These are phyloP conservation scores for Geotrichum fermentans DNA, from an alignment of 1,139 yeast species.

Conservation along the genomic window DNA sequence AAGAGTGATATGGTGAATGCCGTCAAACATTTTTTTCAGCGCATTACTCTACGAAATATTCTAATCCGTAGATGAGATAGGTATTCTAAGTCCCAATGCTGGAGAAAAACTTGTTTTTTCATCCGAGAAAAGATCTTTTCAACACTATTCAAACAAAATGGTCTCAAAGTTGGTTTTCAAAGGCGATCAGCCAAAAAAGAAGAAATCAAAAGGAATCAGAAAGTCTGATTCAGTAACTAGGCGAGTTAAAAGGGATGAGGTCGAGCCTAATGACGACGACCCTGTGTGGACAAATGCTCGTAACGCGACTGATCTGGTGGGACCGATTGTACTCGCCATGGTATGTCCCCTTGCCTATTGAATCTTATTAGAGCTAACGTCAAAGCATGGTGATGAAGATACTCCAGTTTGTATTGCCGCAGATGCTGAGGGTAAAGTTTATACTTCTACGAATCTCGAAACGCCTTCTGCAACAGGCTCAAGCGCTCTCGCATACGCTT, in stretches of 20 bases:
- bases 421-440: conserved; percentile 26
- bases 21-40: no score
- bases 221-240: conserved; percentile 1
- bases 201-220: conserved; percentile 23
- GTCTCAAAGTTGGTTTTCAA: conserved; percentile 44
- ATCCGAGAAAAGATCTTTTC: no score
- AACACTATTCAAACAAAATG: no score
- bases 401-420: conserved; percentile 28
- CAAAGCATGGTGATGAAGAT: conserved; percentile 13
- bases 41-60: no score
- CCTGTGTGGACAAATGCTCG: conserved; percentile 41
- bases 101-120: no score
- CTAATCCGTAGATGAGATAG: no score
- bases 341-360: conserved; percentile 16
- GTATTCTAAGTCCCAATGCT: no score
- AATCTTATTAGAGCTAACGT: background rate
- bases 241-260: conserved; percentile 5
- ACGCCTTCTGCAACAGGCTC: conserved; percentile 20
- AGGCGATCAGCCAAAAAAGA: conserved; percentile 39
- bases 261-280: conserved; percentile 17
- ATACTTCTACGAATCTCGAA: conserved; percentile 28
- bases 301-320: conserved; percentile 35
- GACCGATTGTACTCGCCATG: conserved; percentile 37
- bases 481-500: conserved; percentile 25
- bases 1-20: no score